These are phyloP conservation scores for Scutellaria minor DNA, from an alignment of 257 asterid genomes.

Conservation along the genomic window DNA sequence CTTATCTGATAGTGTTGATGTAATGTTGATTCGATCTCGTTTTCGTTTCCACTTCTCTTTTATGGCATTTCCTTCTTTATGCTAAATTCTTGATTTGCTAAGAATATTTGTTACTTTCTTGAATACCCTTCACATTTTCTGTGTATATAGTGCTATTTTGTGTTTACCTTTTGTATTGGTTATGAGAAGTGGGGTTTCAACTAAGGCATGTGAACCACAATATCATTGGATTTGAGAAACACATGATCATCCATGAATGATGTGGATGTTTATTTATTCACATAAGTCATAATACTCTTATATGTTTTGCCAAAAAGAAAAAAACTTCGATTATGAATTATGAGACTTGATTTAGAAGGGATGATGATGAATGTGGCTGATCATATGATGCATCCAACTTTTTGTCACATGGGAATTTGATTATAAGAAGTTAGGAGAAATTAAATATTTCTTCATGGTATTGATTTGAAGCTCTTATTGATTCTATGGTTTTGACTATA, in stretches of 20 bases:
- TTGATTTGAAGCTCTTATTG: neutral
- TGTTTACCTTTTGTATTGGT: slow-evolving; percentile 22
- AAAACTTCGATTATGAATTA: slow-evolving; percentile 28
- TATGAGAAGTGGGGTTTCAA: slow-evolving; percentile 37
- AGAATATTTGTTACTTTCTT: slow-evolving; percentile 35
- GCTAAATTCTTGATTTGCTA: slow-evolving; percentile 37
- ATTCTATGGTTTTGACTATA: slow-evolving; percentile 15
- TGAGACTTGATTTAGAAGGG: slow-evolving; percentile 58
- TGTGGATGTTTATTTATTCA: too few species aligned
- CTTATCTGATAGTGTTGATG: slow-evolving; percentile 40
- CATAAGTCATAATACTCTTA: too few species aligned
- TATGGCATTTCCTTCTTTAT: slow-evolving; percentile 37
- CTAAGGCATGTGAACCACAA: slow-evolving; percentile 47
- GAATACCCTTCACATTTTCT: slow-evolving; percentile 15
- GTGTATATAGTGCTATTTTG: slow-evolving; percentile 31
- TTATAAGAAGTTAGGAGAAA: too few species aligned
- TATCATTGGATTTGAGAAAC: slow-evolving; percentile 39
- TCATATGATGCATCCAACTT: slow-evolving; percentile 38
- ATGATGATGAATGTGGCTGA: slow-evolving; percentile 43
- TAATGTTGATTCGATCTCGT: slow-evolving; percentile 31
- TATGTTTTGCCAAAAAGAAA: too few species aligned
- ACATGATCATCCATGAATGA: too few species aligned
- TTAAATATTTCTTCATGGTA: neutral
- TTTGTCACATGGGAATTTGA: too few species aligned
- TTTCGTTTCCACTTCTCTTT: slow-evolving; percentile 26